Conservation (phyloP, 1,284 basidiomycete genomes). For the Melampsora medusae region DNA sequence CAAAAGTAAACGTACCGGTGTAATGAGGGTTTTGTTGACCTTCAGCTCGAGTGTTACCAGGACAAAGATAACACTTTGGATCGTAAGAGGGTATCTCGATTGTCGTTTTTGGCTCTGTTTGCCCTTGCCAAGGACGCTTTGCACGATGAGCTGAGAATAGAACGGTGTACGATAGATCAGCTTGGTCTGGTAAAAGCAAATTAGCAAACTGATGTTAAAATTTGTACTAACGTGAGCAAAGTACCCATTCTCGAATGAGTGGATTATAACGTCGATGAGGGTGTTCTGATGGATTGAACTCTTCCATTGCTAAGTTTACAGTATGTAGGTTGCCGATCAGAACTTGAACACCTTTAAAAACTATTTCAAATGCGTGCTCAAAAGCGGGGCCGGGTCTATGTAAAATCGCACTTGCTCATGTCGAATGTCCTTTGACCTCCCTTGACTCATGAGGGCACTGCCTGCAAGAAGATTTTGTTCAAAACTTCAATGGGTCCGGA, state of each 20-base stretch:
- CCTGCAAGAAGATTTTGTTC: no score
- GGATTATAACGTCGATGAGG: slow-evolving; percentile 52
- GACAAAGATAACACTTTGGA: slow-evolving; percentile 81
- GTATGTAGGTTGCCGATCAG: not conserved
- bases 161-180: not conserved
- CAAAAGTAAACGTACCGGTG: slow-evolving; percentile 62
- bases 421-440: no score
- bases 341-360: not conserved
- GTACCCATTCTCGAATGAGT: slow-evolving; percentile 62
- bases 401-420: no score
- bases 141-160: slow-evolving; percentile 56
- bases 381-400: no score
- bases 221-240: slow-evolving; percentile 55
- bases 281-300: slow-evolving; percentile 23
- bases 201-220: not conserved
- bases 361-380: no score
- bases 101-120: slow-evolving; percentile 67
- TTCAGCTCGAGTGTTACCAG: slow-evolving; percentile 76
- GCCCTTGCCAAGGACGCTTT: slow-evolving; percentile 79
- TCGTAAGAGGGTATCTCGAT: slow-evolving; percentile 67
- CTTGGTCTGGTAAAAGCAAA: slow-evolving; percentile 71
- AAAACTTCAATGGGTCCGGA: no score
- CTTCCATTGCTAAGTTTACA: not conserved
- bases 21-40: slow-evolving; percentile 72
- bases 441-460: no score